Evolutionary conservation across 495 filamentous ascomycete species (phyloP).

Genomic region (Cetradonia linearis): DNA sequence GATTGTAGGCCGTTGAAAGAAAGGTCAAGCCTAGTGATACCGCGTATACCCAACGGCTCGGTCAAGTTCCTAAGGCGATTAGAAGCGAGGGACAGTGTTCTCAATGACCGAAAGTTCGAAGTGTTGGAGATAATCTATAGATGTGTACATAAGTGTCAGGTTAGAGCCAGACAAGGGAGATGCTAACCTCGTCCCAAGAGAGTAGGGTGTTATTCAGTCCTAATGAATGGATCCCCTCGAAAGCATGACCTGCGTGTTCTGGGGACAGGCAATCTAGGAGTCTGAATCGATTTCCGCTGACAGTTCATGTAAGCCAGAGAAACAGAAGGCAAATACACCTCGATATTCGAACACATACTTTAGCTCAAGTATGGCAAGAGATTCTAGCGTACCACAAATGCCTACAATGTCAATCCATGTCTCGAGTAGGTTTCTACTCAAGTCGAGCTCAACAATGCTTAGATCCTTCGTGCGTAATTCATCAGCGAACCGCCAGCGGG

Average conservation of each 20-base stretch:
- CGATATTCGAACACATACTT: constrained; percentile 44
- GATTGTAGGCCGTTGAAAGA: constrained; percentile 64
- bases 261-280: constrained; percentile 22
- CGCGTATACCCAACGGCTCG: background rate
- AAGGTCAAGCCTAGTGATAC: constrained; percentile 48
- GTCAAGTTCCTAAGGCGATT: constrained; percentile 38
- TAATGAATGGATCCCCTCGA: constrained; percentile 54
- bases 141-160: background rate
- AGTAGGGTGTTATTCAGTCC: constrained; percentile 65
- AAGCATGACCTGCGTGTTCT: constrained; percentile 23
- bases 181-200: constrained; percentile 20
- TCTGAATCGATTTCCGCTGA: constrained; percentile 69
- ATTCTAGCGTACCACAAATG: constrained; percentile 57
- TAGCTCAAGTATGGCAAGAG: constrained; percentile 54
- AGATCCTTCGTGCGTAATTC: constrained; percentile 27
- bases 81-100: constrained; percentile 44
- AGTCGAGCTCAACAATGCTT: constrained; percentile 70
- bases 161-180: background rate
- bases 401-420: constrained; percentile 50
- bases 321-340: background rate
- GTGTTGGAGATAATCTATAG: constrained; percentile 2
- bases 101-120: constrained; percentile 50
- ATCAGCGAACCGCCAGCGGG: constrained; percentile 26
- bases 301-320: background rate
- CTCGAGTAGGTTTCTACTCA: constrained; percentile 75